These are phyloP conservation scores for Xanthoconium stramineum DNA, from an alignment of 768 basidiomycete species.

Conservation along the genomic window DNA sequence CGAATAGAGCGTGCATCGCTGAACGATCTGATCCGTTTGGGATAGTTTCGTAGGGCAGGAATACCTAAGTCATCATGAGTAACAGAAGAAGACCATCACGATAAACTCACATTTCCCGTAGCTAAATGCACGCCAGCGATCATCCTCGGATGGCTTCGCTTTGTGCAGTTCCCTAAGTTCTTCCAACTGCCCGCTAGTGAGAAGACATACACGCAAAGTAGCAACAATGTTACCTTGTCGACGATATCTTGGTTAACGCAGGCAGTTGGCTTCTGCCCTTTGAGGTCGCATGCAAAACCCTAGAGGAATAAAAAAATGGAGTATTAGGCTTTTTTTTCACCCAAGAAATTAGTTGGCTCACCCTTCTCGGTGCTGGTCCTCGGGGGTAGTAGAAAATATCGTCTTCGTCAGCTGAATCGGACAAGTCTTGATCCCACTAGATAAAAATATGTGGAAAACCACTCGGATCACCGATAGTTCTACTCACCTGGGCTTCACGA, in stretches of 20 bases:
- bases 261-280: conserved; percentile 30
- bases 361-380: conserved; percentile 29
- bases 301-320: conserved; percentile 21
- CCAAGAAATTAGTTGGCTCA: conserved; percentile 10
- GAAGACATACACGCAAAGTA: not conserved
- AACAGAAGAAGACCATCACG: not conserved
- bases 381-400: conserved; percentile 13
- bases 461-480: not conserved
- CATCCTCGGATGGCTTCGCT: conserved; percentile 54
- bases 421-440: conserved; percentile 36
- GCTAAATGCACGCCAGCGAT: conserved; percentile 63
- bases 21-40: conserved; percentile 53
- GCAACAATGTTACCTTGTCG: conserved; percentile 51
- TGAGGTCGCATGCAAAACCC: conserved; percentile 68
- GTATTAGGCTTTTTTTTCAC: not conserved
- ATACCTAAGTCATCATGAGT: conserved; percentile 44
- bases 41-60: conserved; percentile 51
- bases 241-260: conserved; percentile 72
- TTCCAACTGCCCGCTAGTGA: conserved; percentile 45
- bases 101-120: conserved; percentile 60
- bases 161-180: conserved; percentile 66
- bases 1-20: conserved; percentile 57
- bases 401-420: conserved; percentile 33
- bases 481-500: conserved; percentile 40
- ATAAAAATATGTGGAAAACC: conserved; percentile 3